phyloP scores from a whole-genome alignment of 345 rosid species.

The Kernera saxatilis region DNA sequence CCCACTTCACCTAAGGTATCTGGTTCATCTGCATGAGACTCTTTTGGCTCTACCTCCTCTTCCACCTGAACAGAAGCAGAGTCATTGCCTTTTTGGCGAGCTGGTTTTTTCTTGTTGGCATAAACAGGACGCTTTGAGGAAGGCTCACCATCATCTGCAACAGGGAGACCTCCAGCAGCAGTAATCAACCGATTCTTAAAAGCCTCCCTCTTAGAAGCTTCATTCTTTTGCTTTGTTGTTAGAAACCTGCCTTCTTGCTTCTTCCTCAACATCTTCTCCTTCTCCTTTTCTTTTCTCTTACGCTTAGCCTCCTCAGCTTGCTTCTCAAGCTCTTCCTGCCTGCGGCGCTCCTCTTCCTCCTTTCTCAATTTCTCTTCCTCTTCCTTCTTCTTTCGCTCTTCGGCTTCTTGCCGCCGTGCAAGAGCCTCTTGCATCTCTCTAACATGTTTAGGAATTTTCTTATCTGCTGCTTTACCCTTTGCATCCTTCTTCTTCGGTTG shows the following conservation, averaged over 20 bases:
- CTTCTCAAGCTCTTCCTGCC: constrained; percentile 81
- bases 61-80: constrained; percentile 41
- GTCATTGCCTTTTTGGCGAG: constrained; percentile 58
- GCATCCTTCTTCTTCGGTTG: constrained; percentile 62
- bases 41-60: constrained; percentile 41
- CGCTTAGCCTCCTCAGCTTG: constrained; percentile 96
- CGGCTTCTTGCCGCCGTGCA: constrained; percentile 73
- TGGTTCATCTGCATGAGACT: constrained; percentile 35
- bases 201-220: constrained; percentile 80
- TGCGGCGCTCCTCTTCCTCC: constrained; percentile 85
- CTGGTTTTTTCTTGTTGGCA: constrained; percentile 67
- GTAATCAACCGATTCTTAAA: constrained; percentile 78
- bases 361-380: constrained; percentile 80
- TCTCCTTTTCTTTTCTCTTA: constrained; percentile 77
- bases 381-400: constrained; percentile 76
- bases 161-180: constrained; percentile 39
- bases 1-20: constrained; percentile 37
- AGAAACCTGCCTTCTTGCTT: constrained; percentile 86
- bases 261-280: constrained; percentile 80
- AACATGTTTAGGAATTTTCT: constrained; percentile 87
- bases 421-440: constrained; percentile 96
- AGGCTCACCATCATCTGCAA: constrained; percentile 47
- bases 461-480: constrained; percentile 76
- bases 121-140: constrained; percentile 73
- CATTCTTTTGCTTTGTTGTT: constrained; percentile 86